These are phyloP conservation scores for Calonectria montana DNA, from an alignment of 2,329 filamentous ascomycete genomes.

Conservation along the genomic window DNA sequence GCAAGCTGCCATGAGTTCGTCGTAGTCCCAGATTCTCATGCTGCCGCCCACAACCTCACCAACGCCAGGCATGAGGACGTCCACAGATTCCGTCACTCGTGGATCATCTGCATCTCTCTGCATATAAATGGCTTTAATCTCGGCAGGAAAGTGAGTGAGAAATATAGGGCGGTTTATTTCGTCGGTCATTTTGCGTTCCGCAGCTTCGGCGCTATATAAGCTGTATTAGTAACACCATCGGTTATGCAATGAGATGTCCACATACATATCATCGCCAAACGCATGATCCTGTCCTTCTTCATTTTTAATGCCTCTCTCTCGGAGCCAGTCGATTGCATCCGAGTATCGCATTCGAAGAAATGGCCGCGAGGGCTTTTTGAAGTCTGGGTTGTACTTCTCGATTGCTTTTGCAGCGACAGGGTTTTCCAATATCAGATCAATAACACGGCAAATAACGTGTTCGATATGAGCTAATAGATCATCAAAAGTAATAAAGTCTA, in stretches of 20 bases:
- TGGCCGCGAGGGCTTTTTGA: conserved; percentile 82
- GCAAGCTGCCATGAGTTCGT: conserved; percentile 90
- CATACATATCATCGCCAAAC: conserved; percentile 90
- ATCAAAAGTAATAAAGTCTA: conserved; percentile 94
- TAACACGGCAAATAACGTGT: conserved; percentile 85
- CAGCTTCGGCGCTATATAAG: conserved; percentile 77
- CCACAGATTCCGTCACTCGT: not conserved
- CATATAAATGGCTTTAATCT: conserved; percentile 70
- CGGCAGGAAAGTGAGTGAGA: conserved; percentile 96
- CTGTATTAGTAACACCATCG: no score
- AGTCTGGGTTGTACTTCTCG: conserved; percentile 90
- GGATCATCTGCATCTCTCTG: not conserved
- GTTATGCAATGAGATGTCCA: no score
- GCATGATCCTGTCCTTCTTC: conserved; percentile 90
- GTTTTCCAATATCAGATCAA: conserved; percentile 81
- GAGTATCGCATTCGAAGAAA: conserved; percentile 96
- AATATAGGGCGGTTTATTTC: conserved; percentile 96
- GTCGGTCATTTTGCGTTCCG: conserved; percentile 97
- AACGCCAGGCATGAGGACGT: not conserved
- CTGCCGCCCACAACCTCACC: conserved; percentile 64
- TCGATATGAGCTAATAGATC: conserved; percentile 91
- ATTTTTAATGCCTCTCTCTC: conserved; percentile 89
- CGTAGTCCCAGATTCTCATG: conserved; percentile 94
- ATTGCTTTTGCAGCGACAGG: conserved; percentile 78
- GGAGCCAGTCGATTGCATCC: conserved; percentile 94